Evolutionary conservation across 352 stramenopile genomes (phyloP).

Genomic region (Saprolegnia parasitica): DNA sequence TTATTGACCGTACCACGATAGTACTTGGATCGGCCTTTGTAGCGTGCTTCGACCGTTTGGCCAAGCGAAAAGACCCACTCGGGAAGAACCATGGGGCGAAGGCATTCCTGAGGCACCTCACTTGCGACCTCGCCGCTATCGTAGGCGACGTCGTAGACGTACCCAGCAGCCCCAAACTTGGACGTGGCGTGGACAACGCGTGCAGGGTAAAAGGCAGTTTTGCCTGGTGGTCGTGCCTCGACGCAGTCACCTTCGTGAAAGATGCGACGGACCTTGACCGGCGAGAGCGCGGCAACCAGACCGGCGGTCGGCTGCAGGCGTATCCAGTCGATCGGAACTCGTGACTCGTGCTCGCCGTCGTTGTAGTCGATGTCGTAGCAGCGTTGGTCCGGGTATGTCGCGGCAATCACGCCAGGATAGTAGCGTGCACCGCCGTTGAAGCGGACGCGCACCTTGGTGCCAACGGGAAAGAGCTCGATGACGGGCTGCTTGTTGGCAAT

Average conservation of each 20-base stretch:
- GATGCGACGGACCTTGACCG: background rate
- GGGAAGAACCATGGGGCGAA: conserved; percentile 15
- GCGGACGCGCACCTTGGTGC: conserved; percentile 22
- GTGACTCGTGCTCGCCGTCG: conserved; percentile 60
- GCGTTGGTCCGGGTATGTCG: conserved; percentile 36
- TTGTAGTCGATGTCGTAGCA: conserved; percentile 76
- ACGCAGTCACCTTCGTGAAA: conserved; percentile 23
- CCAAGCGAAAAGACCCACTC: conserved; percentile 14
- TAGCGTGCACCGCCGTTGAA: conserved; percentile 32
- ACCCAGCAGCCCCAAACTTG: background rate
- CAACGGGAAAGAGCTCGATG: conserved; percentile 9
- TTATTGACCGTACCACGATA: conserved; percentile 20
- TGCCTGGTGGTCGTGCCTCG: conserved; percentile 13
- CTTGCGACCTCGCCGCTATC: conserved; percentile 18
- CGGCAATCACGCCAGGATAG: conserved; percentile 44
- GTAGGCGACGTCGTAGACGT: conserved; percentile 21
- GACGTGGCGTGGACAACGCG: background rate
- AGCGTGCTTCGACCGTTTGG: conserved; percentile 25
- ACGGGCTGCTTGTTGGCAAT: conserved; percentile 15
- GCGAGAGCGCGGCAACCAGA: background rate
- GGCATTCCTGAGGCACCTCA: conserved; percentile 10
- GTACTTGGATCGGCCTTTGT: conserved; percentile 27
- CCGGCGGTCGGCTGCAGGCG: conserved; percentile 6
- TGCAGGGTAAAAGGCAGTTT: conserved; percentile 19
- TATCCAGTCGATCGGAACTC: conserved; percentile 59